These are phyloP conservation scores for Geosmithia flava DNA, from an alignment of 2,329 filamentous ascomycete species.

Conservation along the genomic window DNA sequence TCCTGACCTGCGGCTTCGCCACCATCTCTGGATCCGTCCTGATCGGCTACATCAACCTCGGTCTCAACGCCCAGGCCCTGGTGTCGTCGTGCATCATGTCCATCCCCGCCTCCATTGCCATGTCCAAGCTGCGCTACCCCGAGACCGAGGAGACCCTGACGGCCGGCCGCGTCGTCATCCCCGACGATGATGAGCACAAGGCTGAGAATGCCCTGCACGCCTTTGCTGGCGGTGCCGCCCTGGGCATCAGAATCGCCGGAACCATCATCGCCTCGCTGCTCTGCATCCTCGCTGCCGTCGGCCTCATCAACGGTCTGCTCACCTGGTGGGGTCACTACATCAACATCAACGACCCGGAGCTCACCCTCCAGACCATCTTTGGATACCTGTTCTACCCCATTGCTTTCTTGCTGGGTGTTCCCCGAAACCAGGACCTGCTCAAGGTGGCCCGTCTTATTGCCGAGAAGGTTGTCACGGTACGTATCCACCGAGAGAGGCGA, in stretches of 20 bases:
- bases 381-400: conserved; percentile 70
- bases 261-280: conserved; percentile 73
- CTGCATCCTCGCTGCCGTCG: conserved; percentile 70
- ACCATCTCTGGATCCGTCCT: conserved; percentile 85
- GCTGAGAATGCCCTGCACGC: conserved; percentile 76
- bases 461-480: conserved; percentile 65
- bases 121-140: conserved; percentile 81
- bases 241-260: conserved; percentile 75
- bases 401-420: conserved; percentile 71
- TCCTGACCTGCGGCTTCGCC: conserved; percentile 87
- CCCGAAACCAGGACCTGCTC: conserved; percentile 49
- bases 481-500: conserved; percentile 8
- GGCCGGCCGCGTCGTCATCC: conserved; percentile 67
- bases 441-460: conserved; percentile 71
- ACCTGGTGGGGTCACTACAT: conserved; percentile 78
- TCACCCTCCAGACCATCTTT: conserved; percentile 62
- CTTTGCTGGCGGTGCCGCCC: conserved; percentile 73
- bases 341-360: conserved; percentile 54
- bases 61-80: conserved; percentile 72
- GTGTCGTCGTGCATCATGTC: conserved; percentile 93
- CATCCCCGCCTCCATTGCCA: conserved; percentile 79
- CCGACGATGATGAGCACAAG: conserved; percentile 63
- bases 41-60: conserved; percentile 74
- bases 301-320: conserved; percentile 61
- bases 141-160: conserved; percentile 81